Base-by-base conservation (phyloP, 2,329 filamentous ascomycete species). In the Stenocarpella maydis region DNA sequence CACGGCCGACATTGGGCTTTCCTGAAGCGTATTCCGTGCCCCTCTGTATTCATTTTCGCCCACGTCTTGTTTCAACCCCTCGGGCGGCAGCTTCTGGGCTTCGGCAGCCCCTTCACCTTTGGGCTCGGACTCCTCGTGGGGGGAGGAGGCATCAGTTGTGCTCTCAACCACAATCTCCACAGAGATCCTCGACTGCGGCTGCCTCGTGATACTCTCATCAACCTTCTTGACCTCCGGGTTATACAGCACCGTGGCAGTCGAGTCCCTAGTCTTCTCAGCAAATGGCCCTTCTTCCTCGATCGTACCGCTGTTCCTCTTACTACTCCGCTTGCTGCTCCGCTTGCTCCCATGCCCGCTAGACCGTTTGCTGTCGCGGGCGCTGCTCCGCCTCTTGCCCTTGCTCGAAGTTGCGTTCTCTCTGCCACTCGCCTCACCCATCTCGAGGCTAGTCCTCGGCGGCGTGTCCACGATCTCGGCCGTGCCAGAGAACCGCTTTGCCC, bases 131-230 rank as follows among this genome's bases (percentile, higher is more conserved):
- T 41, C 50, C 8, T 28, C 34, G n/a, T 24, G 41, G 15, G 55
- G 28, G 14, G 34, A 49, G 1, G 43, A 12, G 10, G 52, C 53
- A 5, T 72, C 72, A 26, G 71, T 69, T 7, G 72, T 72, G 37
- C 58, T 71, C 10, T 71, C 71, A n/a, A 72, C 69, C 19, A 66
- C 73, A 3, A 58, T n/a, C 21, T 67, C 28, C 31, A 67, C 65
- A 1, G 65, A 67, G 4, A 37, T 34, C 3, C 52, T 53, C 21
- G 45, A 17, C 41, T 21, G 65, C 41, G 52, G 45, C 26, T 50
- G 52, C 37, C 28, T 67, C 31, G 52, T 41, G 6, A 53, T 47
- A 19, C 45, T 45, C 19, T 54, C 52, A 31, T 67, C 65, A 24
- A 50, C 65, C 28, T 45, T 67, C 54, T 41, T 67, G 52, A 50